Percentiles rank a stretch among this genome's conserved stretches.
Conservation (phyloP, 805 yeast genomes). For the Cyberlindnera samutprakarnensis region DNA sequence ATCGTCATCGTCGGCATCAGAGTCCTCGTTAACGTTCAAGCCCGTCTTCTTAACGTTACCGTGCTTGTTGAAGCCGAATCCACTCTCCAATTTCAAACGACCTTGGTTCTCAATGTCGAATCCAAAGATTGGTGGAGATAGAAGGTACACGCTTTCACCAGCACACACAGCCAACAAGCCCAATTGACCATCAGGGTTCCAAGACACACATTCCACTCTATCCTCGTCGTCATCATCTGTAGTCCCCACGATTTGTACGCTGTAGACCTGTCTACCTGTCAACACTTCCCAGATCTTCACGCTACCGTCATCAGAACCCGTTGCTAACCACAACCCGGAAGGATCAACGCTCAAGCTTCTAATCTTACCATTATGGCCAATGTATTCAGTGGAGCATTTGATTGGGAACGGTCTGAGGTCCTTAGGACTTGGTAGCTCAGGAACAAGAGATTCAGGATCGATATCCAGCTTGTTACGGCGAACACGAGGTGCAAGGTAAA, state of each 20-base stretch:
- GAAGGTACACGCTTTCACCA: conserved; percentile 69
- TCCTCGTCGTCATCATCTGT: conserved; percentile 62
- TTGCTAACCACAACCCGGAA: conserved; percentile 89
- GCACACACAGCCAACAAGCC: conserved; percentile 83
- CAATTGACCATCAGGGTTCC: conserved; percentile 75
- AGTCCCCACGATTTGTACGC: conserved; percentile 34
- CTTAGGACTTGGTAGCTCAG: conserved; percentile 94
- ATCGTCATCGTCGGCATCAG: conserved; percentile 34
- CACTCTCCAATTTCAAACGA: conserved; percentile 72
- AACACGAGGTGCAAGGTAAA: conserved; percentile 93
- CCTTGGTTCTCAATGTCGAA: conserved; percentile 79
- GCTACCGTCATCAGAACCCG: conserved; percentile 96
- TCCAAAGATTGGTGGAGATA: conserved; percentile 90
- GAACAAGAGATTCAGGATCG: conserved; percentile 93
- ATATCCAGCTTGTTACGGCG: conserved; percentile 85
- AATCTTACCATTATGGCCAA: conserved; percentile 79
- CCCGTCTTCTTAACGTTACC: conserved; percentile 43
- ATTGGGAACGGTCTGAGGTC: conserved; percentile 97
- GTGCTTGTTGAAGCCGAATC: conserved; percentile 79
- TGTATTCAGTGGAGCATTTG: conserved; percentile 72
- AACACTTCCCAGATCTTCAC: conserved; percentile 95
- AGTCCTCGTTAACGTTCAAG: conserved; percentile 30
- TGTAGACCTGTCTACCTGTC: conserved; percentile 89
- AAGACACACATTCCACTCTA: conserved; percentile 70
- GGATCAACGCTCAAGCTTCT: conserved; percentile 83